phyloP scores from a whole-genome alignment of 2,329 filamentous ascomycete species.

The Erysiphe pulchra region DNA sequence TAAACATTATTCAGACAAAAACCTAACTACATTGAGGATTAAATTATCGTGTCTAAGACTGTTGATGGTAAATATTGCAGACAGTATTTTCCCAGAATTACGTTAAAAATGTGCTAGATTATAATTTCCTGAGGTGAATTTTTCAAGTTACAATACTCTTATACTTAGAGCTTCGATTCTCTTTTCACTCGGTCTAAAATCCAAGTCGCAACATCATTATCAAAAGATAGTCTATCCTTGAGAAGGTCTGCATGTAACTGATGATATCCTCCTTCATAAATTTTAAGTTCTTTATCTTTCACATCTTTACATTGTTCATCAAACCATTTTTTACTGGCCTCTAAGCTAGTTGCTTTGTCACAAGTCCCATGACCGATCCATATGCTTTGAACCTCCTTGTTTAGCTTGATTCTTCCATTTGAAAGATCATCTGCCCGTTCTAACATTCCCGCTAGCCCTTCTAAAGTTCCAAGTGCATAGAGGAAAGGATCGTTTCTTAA shows the following conservation, averaged over 20 bases:
- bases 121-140: background rate
- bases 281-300: conserved; percentile 42
- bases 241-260: conserved; percentile 35
- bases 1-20: too few relatives aligned
- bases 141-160: background rate
- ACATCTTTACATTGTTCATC: conserved; percentile 23
- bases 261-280: conserved; percentile 58
- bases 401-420: conserved; percentile 24
- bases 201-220: conserved; percentile 37
- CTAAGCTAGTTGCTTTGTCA: conserved; percentile 43
- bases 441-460: conserved; percentile 51
- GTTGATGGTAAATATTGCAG: too few relatives aligned
- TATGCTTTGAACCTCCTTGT: conserved; percentile 32
- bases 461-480: conserved; percentile 69
- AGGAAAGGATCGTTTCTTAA: conserved; percentile 42
- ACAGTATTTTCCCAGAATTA: too few relatives aligned
- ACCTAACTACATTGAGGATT: too few relatives aligned
- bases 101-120: background rate
- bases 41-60: too few relatives aligned
- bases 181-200: conserved; percentile 22
- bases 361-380: conserved; percentile 54
- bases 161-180: conserved; percentile 4
- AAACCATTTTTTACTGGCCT: conserved; percentile 37
- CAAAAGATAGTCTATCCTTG: conserved; percentile 16
- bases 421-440: conserved; percentile 41